phyloP scores from a whole-genome alignment of 805 yeast species.

The Ogataea minuta region DNA sequence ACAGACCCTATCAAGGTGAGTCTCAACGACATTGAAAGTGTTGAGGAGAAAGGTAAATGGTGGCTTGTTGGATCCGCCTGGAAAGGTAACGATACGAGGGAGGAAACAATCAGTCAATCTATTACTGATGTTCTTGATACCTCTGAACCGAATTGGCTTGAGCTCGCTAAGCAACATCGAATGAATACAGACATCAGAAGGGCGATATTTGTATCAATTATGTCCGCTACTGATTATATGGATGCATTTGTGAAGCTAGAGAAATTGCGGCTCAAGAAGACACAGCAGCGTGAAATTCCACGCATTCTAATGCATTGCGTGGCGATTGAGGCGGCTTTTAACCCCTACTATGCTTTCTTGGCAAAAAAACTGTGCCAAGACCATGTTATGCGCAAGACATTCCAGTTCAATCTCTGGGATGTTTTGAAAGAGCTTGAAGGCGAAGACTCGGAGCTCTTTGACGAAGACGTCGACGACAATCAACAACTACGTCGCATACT shows the following conservation, averaged over 20 bases:
- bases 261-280: constrained; percentile 70
- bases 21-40: constrained; percentile 72
- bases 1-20: constrained; percentile 83
- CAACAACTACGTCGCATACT: constrained; percentile 55
- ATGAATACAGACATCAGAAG: constrained; percentile 96
- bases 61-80: constrained; percentile 99
- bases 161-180: constrained; percentile 78
- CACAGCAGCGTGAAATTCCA: constrained; percentile 87
- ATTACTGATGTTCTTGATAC: constrained; percentile 62
- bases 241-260: constrained; percentile 84
- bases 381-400: constrained; percentile 73
- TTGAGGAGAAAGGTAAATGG: constrained; percentile 91
- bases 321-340: constrained; percentile 75
- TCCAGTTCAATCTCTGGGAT: constrained; percentile 92
- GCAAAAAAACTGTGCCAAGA: constrained; percentile 74
- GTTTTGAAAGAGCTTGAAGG: constrained; percentile 67
- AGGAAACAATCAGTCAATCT: constrained; percentile 41
- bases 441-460: constrained; percentile 26
- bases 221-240: constrained; percentile 91
- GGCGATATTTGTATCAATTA: constrained; percentile 88
- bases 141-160: constrained; percentile 85
- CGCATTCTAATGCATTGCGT: constrained; percentile 83
- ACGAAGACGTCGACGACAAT: constrained; percentile 53
- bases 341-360: constrained; percentile 84
- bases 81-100: constrained; percentile 53